Conservation (phyloP, 345 rosid species). For the Luvunga scandens region DNA sequence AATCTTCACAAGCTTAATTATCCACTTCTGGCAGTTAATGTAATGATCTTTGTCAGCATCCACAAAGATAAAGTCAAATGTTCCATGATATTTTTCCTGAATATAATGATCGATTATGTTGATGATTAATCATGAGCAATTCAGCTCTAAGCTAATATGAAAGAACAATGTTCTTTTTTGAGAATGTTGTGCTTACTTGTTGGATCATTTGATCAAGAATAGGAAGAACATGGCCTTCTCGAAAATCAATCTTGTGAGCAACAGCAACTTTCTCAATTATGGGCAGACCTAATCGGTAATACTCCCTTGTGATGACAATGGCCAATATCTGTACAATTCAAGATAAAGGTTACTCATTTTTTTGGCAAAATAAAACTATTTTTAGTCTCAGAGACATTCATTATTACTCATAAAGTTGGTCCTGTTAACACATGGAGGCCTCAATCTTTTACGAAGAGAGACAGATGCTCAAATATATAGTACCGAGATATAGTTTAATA, state of each 20-base stretch:
- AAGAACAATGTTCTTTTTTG: too few species aligned
- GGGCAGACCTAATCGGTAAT: conserved; percentile 77
- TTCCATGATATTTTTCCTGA: conserved; percentile 13
- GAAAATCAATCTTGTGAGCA: conserved; percentile 88
- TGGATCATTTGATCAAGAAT: conserved; percentile 68
- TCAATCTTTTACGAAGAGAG: too few species aligned
- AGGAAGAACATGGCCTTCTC: conserved; percentile 88
- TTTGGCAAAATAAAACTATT: too few species aligned
- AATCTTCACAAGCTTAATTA: conserved; percentile 39
- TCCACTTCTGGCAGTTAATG: conserved; percentile 25
- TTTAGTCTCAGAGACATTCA: too few species aligned
- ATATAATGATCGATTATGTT: background rate
- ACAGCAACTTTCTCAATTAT: conserved; percentile 85
- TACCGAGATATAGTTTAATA: too few species aligned
- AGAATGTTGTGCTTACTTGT: conserved; percentile 40
- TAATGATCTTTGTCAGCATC: conserved; percentile 48
- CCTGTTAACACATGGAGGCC: too few species aligned
- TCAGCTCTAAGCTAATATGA: too few species aligned
- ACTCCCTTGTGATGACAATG: conserved; percentile 76
- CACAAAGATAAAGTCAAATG: conserved; percentile 39
- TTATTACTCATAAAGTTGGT: too few species aligned
- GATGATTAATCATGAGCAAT: too few species aligned
- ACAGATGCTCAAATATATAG: too few species aligned
- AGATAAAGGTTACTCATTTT: background rate
- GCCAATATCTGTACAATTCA: conserved; percentile 61